phyloP scores from a whole-genome alignment of 2,329 filamentous ascomycete genomes.

The Daldinia sp. region DNA sequence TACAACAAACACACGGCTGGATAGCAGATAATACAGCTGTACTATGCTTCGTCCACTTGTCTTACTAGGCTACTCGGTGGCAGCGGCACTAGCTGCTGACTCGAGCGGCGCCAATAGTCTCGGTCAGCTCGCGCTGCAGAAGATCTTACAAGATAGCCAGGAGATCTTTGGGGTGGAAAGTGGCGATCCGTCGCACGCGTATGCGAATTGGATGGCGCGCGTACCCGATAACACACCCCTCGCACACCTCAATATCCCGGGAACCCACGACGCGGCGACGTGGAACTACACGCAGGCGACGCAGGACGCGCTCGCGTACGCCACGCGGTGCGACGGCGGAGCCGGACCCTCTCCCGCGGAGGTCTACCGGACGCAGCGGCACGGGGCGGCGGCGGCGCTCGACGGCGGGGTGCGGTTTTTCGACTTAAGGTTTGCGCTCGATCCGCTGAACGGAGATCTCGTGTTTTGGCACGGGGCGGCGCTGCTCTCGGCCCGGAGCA shows the following conservation, averaged over 20 bases:
- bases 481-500: neutral
- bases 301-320: conserved; percentile 50
- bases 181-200: neutral
- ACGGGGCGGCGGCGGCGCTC: neutral
- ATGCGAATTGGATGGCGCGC: conserved; percentile 55
- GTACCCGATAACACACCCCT: conserved; percentile 54
- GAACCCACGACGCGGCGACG: conserved; percentile 59
- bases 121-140: neutral
- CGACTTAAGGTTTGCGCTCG: neutral
- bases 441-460: neutral
- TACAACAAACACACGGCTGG: neutral
- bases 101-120: neutral
- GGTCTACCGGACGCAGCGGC: neutral
- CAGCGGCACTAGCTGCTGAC: neutral
- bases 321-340: conserved; percentile 52
- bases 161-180: neutral
- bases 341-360: conserved; percentile 2
- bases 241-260: conserved; percentile 59
- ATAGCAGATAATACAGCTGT: neutral
- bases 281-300: conserved; percentile 59
- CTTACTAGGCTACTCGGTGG: neutral
- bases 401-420: neutral
- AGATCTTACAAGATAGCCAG: neutral
- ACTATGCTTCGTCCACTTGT: neutral
- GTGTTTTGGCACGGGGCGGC: neutral